Conservation (phyloP, 768 basidiomycete species). For the Lentinula guzmanii region DNA sequence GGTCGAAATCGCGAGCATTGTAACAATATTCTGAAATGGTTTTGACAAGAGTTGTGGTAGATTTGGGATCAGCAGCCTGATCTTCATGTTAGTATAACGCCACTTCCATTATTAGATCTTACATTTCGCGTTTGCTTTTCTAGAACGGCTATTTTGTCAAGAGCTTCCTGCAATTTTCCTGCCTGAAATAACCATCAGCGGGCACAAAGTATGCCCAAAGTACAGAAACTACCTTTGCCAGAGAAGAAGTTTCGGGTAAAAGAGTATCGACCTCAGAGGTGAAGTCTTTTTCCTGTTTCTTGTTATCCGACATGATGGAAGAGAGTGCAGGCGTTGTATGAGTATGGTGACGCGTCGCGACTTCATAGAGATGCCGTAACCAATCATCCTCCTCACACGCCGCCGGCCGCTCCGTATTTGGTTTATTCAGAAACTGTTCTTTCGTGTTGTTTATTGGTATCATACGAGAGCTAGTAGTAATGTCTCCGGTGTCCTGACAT, state of each 20-base stretch:
- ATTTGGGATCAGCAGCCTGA: slow-evolving; percentile 87
- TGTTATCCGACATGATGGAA: slow-evolving; percentile 69
- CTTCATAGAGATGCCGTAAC: slow-evolving; percentile 30
- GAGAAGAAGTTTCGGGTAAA: slow-evolving; percentile 57
- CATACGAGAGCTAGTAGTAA: not conserved
- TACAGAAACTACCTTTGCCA: slow-evolving; percentile 58
- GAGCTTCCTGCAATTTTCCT: slow-evolving; percentile 76
- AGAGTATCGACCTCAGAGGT: slow-evolving; percentile 76
- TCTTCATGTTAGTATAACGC: not conserved
- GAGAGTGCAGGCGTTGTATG: slow-evolving; percentile 11
- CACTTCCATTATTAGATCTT: slow-evolving; percentile 15
- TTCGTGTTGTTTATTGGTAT: not conserved
- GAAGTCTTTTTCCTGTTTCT: slow-evolving; percentile 84
- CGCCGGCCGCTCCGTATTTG: slow-evolving; percentile 5
- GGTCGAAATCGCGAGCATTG: slow-evolving; percentile 59
- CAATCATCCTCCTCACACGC: slow-evolving; percentile 30
- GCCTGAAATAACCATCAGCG: slow-evolving; percentile 37
- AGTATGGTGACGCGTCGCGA: slow-evolving; percentile 56
- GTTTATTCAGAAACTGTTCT: not conserved
- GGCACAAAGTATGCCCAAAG: slow-evolving; percentile 4
- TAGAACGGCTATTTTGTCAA: slow-evolving; percentile 82
- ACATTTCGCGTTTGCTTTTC: slow-evolving; percentile 99
- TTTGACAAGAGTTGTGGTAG: slow-evolving; percentile 84
- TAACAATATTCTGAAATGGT: slow-evolving; percentile 69
- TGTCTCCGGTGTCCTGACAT: slow-evolving; percentile 1